phyloP scores from a whole-genome alignment of 2,329 filamentous ascomycete species.

The Beauveria sp. region DNA sequence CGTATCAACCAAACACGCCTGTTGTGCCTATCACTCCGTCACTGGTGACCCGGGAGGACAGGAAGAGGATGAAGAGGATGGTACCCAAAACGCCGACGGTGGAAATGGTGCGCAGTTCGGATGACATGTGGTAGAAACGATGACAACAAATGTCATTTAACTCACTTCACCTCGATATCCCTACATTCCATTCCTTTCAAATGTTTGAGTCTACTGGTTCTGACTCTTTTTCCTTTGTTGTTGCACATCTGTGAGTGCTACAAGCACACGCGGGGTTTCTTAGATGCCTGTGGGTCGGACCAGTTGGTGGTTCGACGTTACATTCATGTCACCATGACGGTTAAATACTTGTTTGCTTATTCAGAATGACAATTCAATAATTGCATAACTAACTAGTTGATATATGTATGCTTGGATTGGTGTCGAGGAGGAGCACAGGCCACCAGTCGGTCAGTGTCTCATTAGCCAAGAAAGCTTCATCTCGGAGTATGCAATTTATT shows the following conservation, averaged over 20 bases:
- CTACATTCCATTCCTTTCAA: neutral
- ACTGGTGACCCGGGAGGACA: constrained; percentile 61
- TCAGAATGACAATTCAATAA: neutral
- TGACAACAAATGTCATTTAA: neutral
- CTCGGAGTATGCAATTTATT: no score
- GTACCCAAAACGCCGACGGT: constrained; percentile 56
- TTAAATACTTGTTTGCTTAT: neutral
- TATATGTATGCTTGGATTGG: no score
- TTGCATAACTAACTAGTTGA: neutral
- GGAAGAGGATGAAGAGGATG: constrained; percentile 59
- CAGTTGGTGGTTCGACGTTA: neutral
- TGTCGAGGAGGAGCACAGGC: no score
- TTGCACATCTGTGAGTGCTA: neutral
- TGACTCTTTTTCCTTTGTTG: neutral
- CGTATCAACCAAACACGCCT: constrained; percentile 73
- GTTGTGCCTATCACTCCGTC: constrained; percentile 70
- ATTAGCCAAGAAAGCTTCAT: no score
- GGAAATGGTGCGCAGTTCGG: constrained; percentile 52
- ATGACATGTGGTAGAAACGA: constrained; percentile 54
- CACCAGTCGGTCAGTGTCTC: no score
- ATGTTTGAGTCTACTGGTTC: neutral
- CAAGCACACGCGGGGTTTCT: neutral
- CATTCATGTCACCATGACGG: constrained; percentile 1
- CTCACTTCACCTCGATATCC: neutral
- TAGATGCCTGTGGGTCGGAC: neutral